Conservation (phyloP, 192 early-diverging fungal genomes). For the Gonapodya sp. region DNA sequence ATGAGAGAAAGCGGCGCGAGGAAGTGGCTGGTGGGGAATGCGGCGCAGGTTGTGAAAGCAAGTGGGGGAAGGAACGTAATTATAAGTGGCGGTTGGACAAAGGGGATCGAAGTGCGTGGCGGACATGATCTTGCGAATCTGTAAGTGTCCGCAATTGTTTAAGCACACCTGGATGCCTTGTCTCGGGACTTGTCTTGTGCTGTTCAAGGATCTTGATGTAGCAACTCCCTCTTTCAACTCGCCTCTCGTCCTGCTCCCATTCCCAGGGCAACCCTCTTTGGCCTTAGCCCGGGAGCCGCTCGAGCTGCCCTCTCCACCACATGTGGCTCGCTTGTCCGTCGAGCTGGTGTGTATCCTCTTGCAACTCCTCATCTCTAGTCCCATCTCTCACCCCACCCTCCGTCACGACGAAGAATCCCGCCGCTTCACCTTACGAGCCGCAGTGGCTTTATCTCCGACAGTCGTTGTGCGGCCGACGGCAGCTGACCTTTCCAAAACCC, state of each 20-base stretch:
- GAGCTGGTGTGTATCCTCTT: constrained; percentile 31
- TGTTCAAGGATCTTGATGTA: background rate
- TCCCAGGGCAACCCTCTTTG: constrained; percentile 46
- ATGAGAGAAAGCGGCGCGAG: constrained; percentile 54
- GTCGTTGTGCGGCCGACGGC: background rate
- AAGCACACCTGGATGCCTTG: background rate
- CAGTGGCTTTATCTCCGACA: background rate
- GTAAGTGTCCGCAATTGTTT: constrained; percentile 30
- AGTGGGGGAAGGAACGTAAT: constrained; percentile 73
- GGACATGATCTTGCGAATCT: constrained; percentile 73
- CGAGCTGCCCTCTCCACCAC: constrained; percentile 44
- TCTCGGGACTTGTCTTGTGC: background rate
- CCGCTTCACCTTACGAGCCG: background rate
- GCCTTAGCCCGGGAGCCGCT: constrained; percentile 42
- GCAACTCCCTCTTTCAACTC: too few species aligned
- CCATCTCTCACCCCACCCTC: background rate
- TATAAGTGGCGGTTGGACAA: constrained; percentile 55
- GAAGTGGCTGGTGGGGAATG: constrained; percentile 55
- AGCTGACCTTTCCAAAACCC: background rate
- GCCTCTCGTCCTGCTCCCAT: background rate
- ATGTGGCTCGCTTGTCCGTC: constrained; percentile 40
- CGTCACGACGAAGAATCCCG: background rate
- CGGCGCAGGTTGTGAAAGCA: constrained; percentile 49
- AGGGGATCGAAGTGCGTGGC: constrained; percentile 60
- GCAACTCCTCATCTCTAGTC: background rate